Evolutionary conservation across 768 basidiomycete species (phyloP), one percentile per base, ranked within the genome.

Genomic region (Lyophyllum atratum): DNA sequence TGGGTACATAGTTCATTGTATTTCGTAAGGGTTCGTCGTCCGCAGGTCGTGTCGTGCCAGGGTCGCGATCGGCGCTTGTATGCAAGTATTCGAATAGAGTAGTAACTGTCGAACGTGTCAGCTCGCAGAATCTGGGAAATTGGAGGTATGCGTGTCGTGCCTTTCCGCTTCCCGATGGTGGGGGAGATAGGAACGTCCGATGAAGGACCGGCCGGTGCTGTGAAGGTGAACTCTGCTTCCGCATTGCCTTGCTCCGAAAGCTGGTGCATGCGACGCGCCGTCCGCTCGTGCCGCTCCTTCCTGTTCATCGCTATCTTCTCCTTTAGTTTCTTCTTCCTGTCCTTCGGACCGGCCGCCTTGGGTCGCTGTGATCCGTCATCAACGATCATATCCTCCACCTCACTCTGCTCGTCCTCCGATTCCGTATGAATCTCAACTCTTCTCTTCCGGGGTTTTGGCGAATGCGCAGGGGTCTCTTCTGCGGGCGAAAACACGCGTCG

Each of bases 311-410:
- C 66, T 5, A 76, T 58, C 49, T 70, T 67, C 31, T 77, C 73
- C 52, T 71, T 70, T 31, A 67, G 63, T 37, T 64, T 70, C 55
- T 66, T 65, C 34, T 58, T 54, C 28, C 54, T 61, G 43, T 59
- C 56, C 43, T 60, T 64, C 52, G 57, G 60, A 40, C 56, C 64
- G 53, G 65, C 52, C 8, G 66, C 66, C 29, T 66, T 70, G 17
- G 55, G 49, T 8, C 46, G 50, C 40, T 26, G 42, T 12, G 42
- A 37, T 17, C 47, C 67, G 56, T 81, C 78, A 48, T 77, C 75
- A 15, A 81, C 64, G 6, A 81, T 59, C 80, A 87, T 84, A 42
- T 76, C 74, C 52, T 81, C 78, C 12, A 83, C 77, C 56, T 83
- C 81, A 17, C 74, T 75, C 56, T 81, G 76, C 34, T 74, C 76